Evolutionary conservation across 768 basidiomycete species (phyloP).

Genomic region (Flagelloscypha sp.): DNA sequence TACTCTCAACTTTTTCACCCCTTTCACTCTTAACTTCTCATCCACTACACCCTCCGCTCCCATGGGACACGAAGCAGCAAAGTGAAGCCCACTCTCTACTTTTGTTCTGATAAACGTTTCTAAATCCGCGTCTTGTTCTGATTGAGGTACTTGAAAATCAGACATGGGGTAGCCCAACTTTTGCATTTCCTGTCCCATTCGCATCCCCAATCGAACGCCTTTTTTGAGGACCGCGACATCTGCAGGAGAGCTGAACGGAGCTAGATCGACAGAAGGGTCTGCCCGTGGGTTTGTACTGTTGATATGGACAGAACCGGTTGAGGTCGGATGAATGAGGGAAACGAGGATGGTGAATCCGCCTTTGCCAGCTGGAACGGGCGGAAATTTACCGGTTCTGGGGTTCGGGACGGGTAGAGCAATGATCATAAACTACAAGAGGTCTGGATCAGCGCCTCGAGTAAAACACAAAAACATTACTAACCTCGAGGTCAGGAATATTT

Average conservation of each 20-base stretch:
- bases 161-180: conserved; percentile 14
- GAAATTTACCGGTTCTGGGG: too few species aligned
- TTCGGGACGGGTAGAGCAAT: too few species aligned
- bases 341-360: conserved; percentile 13
- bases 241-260: conserved; percentile 14
- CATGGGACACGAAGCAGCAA: conserved; percentile 21
- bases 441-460: too few species aligned
- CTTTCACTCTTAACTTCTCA: conserved; percentile 36
- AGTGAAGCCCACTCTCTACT: too few species aligned
- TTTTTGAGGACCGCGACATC: conserved; percentile 17
- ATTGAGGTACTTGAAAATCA: conserved; percentile 16
- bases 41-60: conserved; percentile 34
- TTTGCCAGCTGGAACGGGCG: conserved; percentile 7
- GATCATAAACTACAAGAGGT: too few species aligned
- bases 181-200: conserved; percentile 14
- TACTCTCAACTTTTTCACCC: conserved; percentile 32
- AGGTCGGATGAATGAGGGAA: conserved; percentile 11
- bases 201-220: conserved; percentile 2
- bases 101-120: conserved; percentile 16
- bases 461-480: too few species aligned
- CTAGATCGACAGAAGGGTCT: conserved; percentile 13
- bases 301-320: conserved; percentile 13
- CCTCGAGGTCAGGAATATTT: conserved; percentile 32
- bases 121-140: conserved; percentile 15
- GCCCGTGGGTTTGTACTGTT: conserved; percentile 14